Conservation (phyloP, 495 filamentous ascomycete genomes). For the Delitschia confertaspora region DNA sequence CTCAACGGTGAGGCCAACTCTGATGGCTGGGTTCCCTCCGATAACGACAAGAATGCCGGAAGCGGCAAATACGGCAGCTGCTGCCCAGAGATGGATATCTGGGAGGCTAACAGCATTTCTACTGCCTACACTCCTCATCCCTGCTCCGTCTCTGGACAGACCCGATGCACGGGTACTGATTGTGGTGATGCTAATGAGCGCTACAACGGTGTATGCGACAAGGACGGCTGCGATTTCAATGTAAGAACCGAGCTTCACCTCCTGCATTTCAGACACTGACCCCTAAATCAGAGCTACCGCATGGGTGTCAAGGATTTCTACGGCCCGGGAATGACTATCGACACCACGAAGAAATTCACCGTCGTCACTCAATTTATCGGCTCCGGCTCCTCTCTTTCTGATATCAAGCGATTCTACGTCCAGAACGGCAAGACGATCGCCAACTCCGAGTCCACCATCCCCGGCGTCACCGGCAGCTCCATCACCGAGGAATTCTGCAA, state of each 20-base stretch:
- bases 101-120: slow-evolving; percentile 31
- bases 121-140: slow-evolving; percentile 35
- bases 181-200: slow-evolving; percentile 36
- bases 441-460: slow-evolving; percentile 48
- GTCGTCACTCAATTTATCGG: slow-evolving; percentile 62
- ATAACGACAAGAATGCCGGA: slow-evolving; percentile 54
- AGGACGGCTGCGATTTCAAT: slow-evolving; percentile 59
- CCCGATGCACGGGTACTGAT: slow-evolving; percentile 19
- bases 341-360: slow-evolving; percentile 54
- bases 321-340: slow-evolving; percentile 46
- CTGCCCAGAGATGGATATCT: slow-evolving; percentile 32
- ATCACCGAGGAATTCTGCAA: slow-evolving; percentile 58
- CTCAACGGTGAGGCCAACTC: slow-evolving; percentile 46
- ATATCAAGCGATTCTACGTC: slow-evolving; percentile 51
- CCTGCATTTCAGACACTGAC: background rate
- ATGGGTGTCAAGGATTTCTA: slow-evolving; percentile 50
- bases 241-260: slow-evolving; percentile 29
- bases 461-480: slow-evolving; percentile 45
- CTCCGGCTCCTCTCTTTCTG: slow-evolving; percentile 40
- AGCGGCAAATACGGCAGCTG: slow-evolving; percentile 41
- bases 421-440: slow-evolving; percentile 51
- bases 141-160: slow-evolving; percentile 27
- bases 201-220: slow-evolving; percentile 52
- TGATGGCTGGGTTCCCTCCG: slow-evolving; percentile 52
- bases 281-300: slow-evolving; percentile 37